A percentile compares a stretch with the other conserved stretches of the same genome.
phyloP scores from a whole-genome alignment of 1,139 yeast species.

The Pneumocystis sp. region DNA sequence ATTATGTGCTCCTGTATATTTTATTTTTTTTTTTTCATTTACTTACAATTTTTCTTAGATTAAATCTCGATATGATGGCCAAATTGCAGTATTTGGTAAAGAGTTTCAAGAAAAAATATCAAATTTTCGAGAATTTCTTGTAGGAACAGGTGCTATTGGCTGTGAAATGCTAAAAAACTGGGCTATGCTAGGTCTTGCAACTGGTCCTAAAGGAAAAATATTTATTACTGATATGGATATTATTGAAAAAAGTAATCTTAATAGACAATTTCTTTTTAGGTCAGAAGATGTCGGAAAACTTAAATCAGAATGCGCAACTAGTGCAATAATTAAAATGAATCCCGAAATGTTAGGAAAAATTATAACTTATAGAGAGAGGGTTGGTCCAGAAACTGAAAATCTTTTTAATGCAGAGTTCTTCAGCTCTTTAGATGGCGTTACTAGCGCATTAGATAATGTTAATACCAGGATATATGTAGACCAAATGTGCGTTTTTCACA shows the following conservation, averaged over 20 bases:
- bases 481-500: constrained; percentile 86
- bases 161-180: constrained; percentile 97
- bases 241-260: constrained; percentile 86
- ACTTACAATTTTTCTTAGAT: neutral
- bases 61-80: constrained; percentile 68
- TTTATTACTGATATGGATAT: constrained; percentile 84
- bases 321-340: constrained; percentile 71
- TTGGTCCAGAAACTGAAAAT: constrained; percentile 82
- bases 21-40: neutral
- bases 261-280: constrained; percentile 90
- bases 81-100: constrained; percentile 84
- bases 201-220: constrained; percentile 79
- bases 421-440: constrained; percentile 68
- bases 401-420: constrained; percentile 80
- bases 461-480: constrained; percentile 97
- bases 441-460: constrained; percentile 91
- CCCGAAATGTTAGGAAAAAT: constrained; percentile 70
- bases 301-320: constrained; percentile 82
- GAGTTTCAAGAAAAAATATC: constrained; percentile 58
- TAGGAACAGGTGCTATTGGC: constrained; percentile 98
- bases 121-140: constrained; percentile 71
- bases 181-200: constrained; percentile 93
- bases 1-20: constrained; percentile 53
- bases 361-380: constrained; percentile 65
- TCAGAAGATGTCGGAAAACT: constrained; percentile 85